Conservation (phyloP, 805 yeast species). For the Metschnikowia gruessii region DNA sequence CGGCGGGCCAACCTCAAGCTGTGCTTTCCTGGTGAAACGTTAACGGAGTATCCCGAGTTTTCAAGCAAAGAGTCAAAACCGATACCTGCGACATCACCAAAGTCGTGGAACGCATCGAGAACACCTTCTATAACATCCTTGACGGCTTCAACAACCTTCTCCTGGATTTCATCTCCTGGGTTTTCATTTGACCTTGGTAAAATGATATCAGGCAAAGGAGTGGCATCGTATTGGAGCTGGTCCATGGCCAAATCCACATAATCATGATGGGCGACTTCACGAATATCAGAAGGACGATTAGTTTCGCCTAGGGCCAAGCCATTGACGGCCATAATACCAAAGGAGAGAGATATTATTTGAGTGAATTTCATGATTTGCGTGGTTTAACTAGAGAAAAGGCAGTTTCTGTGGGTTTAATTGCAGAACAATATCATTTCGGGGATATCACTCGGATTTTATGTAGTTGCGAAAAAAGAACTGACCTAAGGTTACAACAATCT, state of each 20-base stretch:
- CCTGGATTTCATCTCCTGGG: neutral
- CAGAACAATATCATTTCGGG: too few species aligned
- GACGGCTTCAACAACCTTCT: slow-evolving; percentile 1
- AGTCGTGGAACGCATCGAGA: slow-evolving; percentile 3
- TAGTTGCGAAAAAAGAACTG: too few species aligned
- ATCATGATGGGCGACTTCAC: too few species aligned
- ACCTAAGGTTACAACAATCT: too few species aligned
- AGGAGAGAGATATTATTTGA: neutral
- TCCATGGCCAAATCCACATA: too few species aligned
- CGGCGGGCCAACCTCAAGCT: neutral
- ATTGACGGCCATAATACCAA: neutral
- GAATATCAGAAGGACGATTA: too few species aligned
- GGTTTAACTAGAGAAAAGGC: too few species aligned
- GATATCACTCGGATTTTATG: too few species aligned
- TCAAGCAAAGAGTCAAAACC: slow-evolving; percentile 1
- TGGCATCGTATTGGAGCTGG: too few species aligned
- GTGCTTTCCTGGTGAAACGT: neutral
- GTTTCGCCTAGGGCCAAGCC: neutral
- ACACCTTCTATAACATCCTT: slow-evolving; percentile 1
- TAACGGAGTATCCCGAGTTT: slow-evolving; percentile 2
- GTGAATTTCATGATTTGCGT: neutral
- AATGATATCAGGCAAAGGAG: too few species aligned
- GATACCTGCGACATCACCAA: slow-evolving; percentile 1
- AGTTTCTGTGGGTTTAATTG: too few species aligned
- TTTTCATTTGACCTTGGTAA: too few species aligned